Evolutionary conservation across 202 grass and related monocot species (phyloP).

Genomic region (Bolboschoenoplectus hybrid): DNA sequence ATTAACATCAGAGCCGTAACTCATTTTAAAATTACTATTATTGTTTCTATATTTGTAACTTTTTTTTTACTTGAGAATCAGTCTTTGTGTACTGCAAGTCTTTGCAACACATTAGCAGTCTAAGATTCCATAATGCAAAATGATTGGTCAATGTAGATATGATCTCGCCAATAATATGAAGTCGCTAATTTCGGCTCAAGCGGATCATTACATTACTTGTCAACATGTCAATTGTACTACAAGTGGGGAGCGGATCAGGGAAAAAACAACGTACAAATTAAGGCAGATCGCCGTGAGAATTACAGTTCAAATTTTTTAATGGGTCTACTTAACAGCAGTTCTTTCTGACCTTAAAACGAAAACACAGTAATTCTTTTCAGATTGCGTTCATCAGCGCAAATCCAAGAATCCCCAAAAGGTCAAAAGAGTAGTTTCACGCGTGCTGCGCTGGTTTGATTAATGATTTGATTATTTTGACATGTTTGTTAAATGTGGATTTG

Average conservation of each 20-base stretch:
- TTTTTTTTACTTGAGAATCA: too few species aligned
- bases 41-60: too few species aligned
- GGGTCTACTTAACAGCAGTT: background rate
- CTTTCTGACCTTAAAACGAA: background rate
- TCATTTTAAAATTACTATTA: too few species aligned
- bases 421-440: background rate
- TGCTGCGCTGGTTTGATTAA: background rate
- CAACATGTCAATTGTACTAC: background rate
- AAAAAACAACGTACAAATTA: constrained; percentile 6
- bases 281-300: background rate
- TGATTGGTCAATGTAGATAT: constrained; percentile 8
- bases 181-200: constrained; percentile 11
- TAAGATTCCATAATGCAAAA: background rate
- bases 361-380: background rate
- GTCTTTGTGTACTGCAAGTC: too few species aligned
- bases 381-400: background rate
- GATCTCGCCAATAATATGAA: background rate
- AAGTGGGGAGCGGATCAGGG: background rate
- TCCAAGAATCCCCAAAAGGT: background rate
- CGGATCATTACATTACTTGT: background rate
- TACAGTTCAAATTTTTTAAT: background rate
- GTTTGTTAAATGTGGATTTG: background rate
- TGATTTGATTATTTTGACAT: background rate
- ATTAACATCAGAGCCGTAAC: too few species aligned
- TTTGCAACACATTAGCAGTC: background rate